Evolutionary conservation across 2,329 filamentous ascomycete genomes (phyloP).

Genomic region (Colletotrichum echinochloae): DNA sequence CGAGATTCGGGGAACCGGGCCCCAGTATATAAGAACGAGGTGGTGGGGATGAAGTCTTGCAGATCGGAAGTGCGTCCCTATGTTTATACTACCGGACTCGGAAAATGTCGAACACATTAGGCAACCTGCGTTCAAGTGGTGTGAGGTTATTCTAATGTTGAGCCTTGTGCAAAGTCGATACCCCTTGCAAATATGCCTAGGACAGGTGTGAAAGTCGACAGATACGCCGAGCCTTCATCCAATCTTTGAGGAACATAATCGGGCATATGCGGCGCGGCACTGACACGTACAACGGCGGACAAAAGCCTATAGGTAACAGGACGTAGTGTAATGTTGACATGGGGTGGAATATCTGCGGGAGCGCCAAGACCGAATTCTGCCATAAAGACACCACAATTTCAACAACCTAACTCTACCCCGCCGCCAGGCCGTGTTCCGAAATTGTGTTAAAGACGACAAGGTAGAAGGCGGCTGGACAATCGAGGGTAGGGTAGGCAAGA

Average conservation of each 20-base stretch:
- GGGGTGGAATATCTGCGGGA: constrained; percentile 16
- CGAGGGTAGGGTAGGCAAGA: neutral
- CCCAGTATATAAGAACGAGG: constrained; percentile 30
- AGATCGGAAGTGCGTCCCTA: constrained; percentile 16
- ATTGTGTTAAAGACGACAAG: constrained; percentile 5
- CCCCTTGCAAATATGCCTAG: constrained; percentile 14
- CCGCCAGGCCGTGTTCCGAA: constrained; percentile 11
- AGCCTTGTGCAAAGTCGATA: constrained; percentile 32
- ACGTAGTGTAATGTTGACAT: constrained; percentile 11
- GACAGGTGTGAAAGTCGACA: constrained; percentile 14
- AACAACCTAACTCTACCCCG: constrained; percentile 1
- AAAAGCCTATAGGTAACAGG: neutral
- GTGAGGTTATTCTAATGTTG: constrained; percentile 24
- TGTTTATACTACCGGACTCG: constrained; percentile 33
- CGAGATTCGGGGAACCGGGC: constrained; percentile 26
- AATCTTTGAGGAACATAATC: constrained; percentile 13
- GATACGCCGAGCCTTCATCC: constrained; percentile 30
- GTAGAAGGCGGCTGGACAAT: neutral
- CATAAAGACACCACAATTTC: constrained; percentile 18
- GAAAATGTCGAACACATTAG: neutral
- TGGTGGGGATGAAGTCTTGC: constrained; percentile 27
- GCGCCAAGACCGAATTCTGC: constrained; percentile 32
- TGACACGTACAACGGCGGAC: constrained; percentile 5
- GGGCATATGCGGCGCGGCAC: constrained; percentile 14
- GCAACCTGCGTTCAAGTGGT: neutral